Conservation (phyloP, 2,329 filamentous ascomycete genomes). For the Aspergillus brasiliensis region DNA sequence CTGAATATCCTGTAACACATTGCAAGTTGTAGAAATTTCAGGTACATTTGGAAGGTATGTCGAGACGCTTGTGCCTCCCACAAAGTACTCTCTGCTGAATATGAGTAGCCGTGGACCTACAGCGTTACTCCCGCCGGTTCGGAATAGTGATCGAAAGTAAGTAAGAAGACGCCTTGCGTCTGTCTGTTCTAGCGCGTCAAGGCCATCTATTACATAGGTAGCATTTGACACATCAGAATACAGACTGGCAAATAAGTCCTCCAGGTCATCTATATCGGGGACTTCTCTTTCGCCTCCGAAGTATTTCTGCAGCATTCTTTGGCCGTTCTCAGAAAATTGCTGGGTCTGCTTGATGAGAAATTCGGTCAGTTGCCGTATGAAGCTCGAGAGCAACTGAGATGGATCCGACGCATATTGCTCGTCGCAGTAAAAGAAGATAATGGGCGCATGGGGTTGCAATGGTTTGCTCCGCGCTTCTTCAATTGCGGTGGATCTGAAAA, state of each 20-base stretch:
- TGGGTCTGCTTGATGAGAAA: not conserved
- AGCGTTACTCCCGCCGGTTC: not conserved
- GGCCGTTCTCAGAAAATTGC: conserved; percentile 4
- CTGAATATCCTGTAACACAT: conserved; percentile 22
- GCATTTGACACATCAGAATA: conserved; percentile 13
- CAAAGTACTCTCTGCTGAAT: conserved; percentile 25
- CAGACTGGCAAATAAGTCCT: conserved; percentile 15
- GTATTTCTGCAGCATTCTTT: not conserved
- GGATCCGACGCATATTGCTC: conserved; percentile 6
- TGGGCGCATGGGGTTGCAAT: not conserved
- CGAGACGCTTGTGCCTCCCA: conserved; percentile 21
- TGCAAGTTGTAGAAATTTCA: conserved; percentile 22
- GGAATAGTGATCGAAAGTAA: not conserved
- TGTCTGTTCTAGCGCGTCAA: conserved; percentile 16
- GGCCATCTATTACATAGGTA: conserved; percentile 23
- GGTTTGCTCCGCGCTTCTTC: conserved; percentile 14
- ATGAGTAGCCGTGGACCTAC: conserved; percentile 17
- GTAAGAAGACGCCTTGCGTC: conserved; percentile 11
- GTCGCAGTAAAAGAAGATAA: conserved; percentile 24
- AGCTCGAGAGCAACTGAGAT: conserved; percentile 20
- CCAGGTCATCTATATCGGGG: conserved; percentile 22
- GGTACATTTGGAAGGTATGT: conserved; percentile 17
- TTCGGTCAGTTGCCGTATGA: conserved; percentile 22
- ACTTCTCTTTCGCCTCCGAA: conserved; percentile 17
- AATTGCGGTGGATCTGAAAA: conserved; percentile 13